Evolutionary conservation across 306 rosid species (phyloP).

Genomic region (Begonia peltatifolia): DNA sequence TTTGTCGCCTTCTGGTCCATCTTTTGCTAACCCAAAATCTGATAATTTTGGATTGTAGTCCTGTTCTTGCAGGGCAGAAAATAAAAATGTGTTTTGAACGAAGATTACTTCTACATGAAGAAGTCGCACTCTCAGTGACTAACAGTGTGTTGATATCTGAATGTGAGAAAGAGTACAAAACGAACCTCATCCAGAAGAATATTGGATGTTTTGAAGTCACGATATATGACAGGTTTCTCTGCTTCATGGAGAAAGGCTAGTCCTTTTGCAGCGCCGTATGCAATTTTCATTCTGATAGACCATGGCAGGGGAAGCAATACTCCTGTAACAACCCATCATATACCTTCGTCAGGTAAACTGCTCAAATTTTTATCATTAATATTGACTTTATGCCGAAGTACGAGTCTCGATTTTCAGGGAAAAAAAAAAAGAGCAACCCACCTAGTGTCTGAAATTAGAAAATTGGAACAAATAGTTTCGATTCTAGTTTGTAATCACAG

Average conservation of each 20-base stretch:
- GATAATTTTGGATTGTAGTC: constrained; percentile 95
- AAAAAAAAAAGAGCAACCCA: too few species aligned
- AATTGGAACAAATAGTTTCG: too few species aligned
- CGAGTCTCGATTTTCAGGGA: too few species aligned
- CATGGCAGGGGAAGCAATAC: constrained; percentile 90
- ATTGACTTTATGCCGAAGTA: too few species aligned
- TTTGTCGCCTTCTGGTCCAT: constrained; percentile 91
- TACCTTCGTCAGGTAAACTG: constrained; percentile 4
- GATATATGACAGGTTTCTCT: constrained; percentile 90
- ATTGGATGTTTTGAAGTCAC: constrained; percentile 92
- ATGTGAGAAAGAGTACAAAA: not conserved
- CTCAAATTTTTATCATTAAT: not conserved
- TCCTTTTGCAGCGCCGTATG: constrained; percentile 88
- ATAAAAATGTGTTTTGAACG: too few species aligned
- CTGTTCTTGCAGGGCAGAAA: constrained; percentile 22
- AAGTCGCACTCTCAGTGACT: too few species aligned
- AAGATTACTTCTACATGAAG: too few species aligned
- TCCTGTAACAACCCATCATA: constrained; percentile 28
- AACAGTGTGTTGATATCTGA: too few species aligned
- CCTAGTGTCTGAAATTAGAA: too few species aligned
- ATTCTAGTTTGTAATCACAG: too few species aligned
- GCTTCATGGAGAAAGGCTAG: constrained; percentile 99
- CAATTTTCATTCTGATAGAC: constrained; percentile 96
- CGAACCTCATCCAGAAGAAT: constrained; percentile 77
- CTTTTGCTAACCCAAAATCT: constrained; percentile 94